Evolutionary conservation across 2,329 filamentous ascomycete genomes (phyloP).

Genomic region (Aspergillus awamori): DNA sequence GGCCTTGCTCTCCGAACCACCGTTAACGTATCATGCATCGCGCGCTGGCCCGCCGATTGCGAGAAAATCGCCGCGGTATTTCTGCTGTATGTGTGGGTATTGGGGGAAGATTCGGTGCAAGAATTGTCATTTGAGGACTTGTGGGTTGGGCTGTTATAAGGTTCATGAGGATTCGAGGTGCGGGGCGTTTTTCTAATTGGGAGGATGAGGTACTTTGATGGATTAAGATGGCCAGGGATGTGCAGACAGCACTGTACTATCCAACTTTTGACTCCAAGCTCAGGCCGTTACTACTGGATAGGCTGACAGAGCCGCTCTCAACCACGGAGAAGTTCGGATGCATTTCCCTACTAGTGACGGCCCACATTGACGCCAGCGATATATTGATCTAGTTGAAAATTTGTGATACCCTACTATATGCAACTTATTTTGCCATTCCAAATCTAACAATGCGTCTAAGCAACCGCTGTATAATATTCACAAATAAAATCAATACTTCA

Average conservation of each 20-base stretch:
- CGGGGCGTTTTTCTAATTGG: conserved; percentile 42
- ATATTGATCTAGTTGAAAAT: too few relatives aligned
- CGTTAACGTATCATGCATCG: conserved; percentile 51
- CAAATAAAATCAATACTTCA: conserved; percentile 69
- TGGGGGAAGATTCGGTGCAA: conserved; percentile 54
- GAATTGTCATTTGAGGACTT: conserved; percentile 51
- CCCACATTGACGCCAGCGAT: too few relatives aligned
- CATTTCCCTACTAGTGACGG: too few relatives aligned
- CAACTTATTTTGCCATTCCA: background rate
- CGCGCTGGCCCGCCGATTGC: conserved; percentile 41
- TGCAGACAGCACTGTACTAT: too few relatives aligned
- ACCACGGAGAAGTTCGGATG: too few relatives aligned
- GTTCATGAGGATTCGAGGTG: conserved; percentile 52
- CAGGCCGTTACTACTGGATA: too few relatives aligned
- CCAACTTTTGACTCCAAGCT: too few relatives aligned
- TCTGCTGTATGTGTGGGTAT: conserved; percentile 55
- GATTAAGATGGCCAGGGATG: background rate
- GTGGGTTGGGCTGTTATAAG: conserved; percentile 52
- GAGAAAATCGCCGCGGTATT: conserved; percentile 42
- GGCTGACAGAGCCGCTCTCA: too few relatives aligned
- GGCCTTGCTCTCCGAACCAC: conserved; percentile 49
- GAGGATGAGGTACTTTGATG: background rate
- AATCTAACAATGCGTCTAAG: background rate
- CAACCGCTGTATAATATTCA: conserved; percentile 1
- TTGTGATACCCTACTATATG: background rate